Percentiles rank a stretch among this genome's conserved stretches.
These are phyloP conservation scores for Neurospora terricola DNA, from an alignment of 495 filamentous ascomycete species.

Conservation along the genomic window DNA sequence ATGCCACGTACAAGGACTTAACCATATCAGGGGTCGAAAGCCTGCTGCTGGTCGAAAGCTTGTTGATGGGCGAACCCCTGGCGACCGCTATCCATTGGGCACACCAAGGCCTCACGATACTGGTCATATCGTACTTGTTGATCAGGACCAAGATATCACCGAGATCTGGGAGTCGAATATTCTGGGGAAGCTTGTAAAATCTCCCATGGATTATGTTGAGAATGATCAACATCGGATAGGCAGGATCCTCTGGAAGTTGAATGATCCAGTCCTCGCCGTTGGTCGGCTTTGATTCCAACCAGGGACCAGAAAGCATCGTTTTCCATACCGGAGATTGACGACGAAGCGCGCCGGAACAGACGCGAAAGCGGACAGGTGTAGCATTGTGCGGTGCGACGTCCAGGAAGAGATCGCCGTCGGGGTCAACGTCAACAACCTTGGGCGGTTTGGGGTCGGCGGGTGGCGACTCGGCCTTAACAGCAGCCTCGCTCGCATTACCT, in stretches of 20 bases:
- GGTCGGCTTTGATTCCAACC: conserved; percentile 15
- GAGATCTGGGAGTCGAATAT: no score
- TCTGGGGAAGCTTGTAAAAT: background rate
- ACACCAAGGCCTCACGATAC: conserved; percentile 14
- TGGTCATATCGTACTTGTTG: conserved; percentile 20
- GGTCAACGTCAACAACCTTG: background rate
- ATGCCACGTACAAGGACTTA: background rate
- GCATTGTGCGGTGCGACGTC: background rate
- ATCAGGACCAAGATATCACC: conserved; percentile 7
- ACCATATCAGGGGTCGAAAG: background rate
- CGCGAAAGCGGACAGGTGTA: conserved; percentile 4
- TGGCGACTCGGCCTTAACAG: background rate
- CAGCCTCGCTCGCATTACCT: background rate
- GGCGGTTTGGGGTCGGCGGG: background rate
- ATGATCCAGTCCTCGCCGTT: conserved; percentile 11
- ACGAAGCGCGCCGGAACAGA: conserved; percentile 6
- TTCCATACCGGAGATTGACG: conserved; percentile 18
- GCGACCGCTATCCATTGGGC: conserved; percentile 5
- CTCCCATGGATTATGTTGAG: conserved; percentile 18
- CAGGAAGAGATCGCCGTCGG: background rate
- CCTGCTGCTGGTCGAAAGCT: background rate
- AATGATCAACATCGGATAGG: background rate
- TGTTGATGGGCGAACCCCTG: no score
- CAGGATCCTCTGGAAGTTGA: conserved; percentile 18
- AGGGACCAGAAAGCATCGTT: conserved; percentile 18